A percentile compares a stretch with the other conserved stretches of the same genome.
Conservation (phyloP, 1,139 yeast genomes). For the Yamadazyma epiphylla region DNA sequence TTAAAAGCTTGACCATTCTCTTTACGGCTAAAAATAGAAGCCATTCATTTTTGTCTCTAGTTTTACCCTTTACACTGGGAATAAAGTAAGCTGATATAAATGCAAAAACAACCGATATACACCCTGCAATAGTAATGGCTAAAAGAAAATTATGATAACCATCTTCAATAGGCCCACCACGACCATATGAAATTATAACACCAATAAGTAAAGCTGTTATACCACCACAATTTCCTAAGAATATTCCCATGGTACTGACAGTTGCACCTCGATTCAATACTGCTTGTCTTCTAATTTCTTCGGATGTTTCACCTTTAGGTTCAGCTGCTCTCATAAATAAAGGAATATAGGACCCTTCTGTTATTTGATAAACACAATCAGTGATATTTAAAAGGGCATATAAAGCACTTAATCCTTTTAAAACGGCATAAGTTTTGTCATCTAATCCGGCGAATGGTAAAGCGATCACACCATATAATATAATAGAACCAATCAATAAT, state of each 20-base stretch:
- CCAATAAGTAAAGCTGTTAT: constrained; percentile 37
- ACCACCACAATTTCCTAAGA: constrained; percentile 39
- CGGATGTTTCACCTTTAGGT: constrained; percentile 16
- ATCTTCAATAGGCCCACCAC: constrained; percentile 22
- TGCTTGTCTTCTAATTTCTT: constrained; percentile 21
- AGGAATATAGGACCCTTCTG: constrained; percentile 44
- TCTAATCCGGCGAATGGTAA: constrained; percentile 37
- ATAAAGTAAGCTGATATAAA: constrained; percentile 24
- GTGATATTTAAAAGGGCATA: constrained; percentile 29
- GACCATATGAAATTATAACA: constrained; percentile 31
- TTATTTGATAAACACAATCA: constrained; percentile 33
- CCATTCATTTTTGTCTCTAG: constrained; percentile 21
- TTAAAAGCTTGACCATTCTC: constrained; percentile 22
- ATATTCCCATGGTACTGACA: constrained; percentile 38
- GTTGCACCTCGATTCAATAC: constrained; percentile 31
- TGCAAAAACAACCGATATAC: constrained; percentile 28
- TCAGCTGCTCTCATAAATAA: constrained; percentile 34
- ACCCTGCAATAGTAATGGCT: constrained; percentile 42
- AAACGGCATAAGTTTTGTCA: constrained; percentile 16
- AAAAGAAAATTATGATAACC: constrained; percentile 35
- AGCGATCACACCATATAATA: constrained; percentile 32
- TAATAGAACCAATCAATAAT: constrained; percentile 27
- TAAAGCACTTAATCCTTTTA: constrained; percentile 24
- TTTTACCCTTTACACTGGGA: constrained; percentile 29
- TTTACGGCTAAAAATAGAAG: constrained; percentile 23